phyloP scores from a whole-genome alignment of 73 alveolate species.

The Uronychia binucleata region DNA sequence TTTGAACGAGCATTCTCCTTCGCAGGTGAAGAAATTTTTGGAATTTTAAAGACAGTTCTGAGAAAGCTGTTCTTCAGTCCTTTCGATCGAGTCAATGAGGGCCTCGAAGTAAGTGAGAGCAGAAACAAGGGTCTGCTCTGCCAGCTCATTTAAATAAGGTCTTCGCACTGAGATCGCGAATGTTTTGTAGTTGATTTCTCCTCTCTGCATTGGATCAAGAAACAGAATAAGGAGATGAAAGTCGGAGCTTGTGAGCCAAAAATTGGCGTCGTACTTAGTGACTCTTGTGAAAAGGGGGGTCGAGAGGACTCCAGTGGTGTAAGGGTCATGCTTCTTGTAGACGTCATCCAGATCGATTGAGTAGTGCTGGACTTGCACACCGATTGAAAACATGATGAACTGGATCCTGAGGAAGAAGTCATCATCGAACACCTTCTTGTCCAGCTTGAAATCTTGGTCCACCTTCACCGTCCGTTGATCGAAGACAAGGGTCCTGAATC shows the following conservation, averaged over 20 bases:
- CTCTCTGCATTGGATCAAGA: background rate
- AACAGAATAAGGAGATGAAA: background rate
- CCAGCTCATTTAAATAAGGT: background rate
- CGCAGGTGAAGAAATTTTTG: no score
- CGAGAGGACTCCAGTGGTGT: background rate
- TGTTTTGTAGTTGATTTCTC: background rate
- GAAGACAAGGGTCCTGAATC: background rate
- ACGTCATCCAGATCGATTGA: background rate
- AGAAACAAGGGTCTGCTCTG: background rate
- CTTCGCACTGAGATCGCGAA: background rate
- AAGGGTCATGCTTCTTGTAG: background rate
- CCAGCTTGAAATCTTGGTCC: background rate
- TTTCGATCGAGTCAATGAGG: background rate
- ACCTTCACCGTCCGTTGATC: background rate
- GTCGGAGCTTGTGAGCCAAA: background rate
- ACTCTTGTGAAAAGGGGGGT: background rate
- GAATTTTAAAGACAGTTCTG: no score
- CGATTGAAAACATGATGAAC: background rate
- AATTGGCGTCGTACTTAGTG: background rate
- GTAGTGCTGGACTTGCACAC: background rate
- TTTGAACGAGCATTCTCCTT: no score
- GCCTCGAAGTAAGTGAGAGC: background rate
- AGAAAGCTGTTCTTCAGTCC: no score
- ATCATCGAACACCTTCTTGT: background rate
- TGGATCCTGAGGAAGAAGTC: background rate